Evolutionary conservation across 2,329 filamentous ascomycete genomes (phyloP).

Genomic region (Talaromyces sp.): DNA sequence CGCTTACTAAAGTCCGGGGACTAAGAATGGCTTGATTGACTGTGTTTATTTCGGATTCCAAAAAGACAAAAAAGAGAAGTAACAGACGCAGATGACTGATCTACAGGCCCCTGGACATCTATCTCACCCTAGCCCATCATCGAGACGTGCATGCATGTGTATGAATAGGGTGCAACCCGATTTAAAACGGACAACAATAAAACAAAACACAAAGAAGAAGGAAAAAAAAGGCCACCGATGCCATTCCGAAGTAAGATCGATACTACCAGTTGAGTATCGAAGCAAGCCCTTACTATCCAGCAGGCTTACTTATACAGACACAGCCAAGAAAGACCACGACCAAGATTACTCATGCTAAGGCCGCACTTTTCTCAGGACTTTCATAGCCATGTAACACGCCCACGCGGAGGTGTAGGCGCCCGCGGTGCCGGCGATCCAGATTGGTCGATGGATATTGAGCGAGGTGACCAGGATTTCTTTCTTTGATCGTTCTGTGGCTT

Average conservation of each 20-base stretch:
- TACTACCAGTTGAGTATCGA: neutral
- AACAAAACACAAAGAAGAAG: neutral
- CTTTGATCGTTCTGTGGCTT: constrained; percentile 7
- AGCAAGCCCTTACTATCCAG: neutral
- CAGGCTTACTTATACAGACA: neutral
- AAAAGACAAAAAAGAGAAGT: neutral
- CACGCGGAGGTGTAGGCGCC: constrained; percentile 10
- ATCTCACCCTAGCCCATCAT: neutral
- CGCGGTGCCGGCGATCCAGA: constrained; percentile 7
- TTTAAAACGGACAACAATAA: neutral
- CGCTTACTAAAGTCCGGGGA: neutral
- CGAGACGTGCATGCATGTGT: neutral
- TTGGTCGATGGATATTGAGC: constrained; percentile 8
- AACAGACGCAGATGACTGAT: neutral
- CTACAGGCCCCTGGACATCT: neutral
- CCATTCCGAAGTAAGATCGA: neutral
- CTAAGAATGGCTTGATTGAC: neutral
- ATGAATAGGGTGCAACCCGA: neutral
- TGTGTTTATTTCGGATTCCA: neutral
- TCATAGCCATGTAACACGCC: constrained; percentile 4
- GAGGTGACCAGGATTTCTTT: constrained; percentile 10
- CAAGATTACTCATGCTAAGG: neutral
- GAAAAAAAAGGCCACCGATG: neutral
- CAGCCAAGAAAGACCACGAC: neutral
- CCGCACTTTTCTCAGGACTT: constrained; percentile 4